Conservation (phyloP, 192 early-diverging fungal species). For the Podila epigama region DNA sequence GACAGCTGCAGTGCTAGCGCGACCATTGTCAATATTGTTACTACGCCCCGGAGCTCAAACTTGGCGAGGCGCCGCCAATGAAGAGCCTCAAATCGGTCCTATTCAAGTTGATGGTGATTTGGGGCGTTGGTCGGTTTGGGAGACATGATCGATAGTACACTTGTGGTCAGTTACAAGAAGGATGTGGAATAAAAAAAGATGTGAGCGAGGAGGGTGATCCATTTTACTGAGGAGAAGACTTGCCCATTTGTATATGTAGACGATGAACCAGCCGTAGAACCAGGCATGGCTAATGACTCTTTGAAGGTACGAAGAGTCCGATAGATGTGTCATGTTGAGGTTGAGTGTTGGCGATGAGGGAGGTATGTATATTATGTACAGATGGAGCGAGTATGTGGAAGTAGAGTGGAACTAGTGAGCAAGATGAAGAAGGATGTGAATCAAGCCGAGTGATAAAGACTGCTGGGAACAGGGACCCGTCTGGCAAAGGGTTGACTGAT, state of each 20-base stretch:
- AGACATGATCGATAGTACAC: neutral
- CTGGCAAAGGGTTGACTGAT: neutral
- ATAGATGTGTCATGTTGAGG: slow-evolving; percentile 35
- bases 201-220: neutral
- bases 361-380: neutral
- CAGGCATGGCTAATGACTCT: slow-evolving; percentile 19
- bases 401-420: neutral
- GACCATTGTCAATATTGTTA: slow-evolving; percentile 18
- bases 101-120: slow-evolving; percentile 1
- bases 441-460: neutral
- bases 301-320: slow-evolving; percentile 37
- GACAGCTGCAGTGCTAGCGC: slow-evolving; percentile 20
- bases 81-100: slow-evolving; percentile 42
- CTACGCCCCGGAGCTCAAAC: slow-evolving; percentile 34
- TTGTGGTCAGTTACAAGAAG: too few species aligned
- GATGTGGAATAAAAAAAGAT: too few species aligned
- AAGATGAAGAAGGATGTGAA: neutral
- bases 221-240: neutral
- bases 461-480: too few species aligned
- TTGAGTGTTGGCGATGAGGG: neutral
- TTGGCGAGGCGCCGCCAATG: slow-evolving; percentile 9
- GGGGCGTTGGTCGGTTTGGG: too few species aligned
- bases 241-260: slow-evolving; percentile 21
- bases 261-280: slow-evolving; percentile 35
- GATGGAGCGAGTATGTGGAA: neutral